Evolutionary conservation across 1,139 yeast species (phyloP).

Genomic region (Eremothecium sinecaudum): DNA sequence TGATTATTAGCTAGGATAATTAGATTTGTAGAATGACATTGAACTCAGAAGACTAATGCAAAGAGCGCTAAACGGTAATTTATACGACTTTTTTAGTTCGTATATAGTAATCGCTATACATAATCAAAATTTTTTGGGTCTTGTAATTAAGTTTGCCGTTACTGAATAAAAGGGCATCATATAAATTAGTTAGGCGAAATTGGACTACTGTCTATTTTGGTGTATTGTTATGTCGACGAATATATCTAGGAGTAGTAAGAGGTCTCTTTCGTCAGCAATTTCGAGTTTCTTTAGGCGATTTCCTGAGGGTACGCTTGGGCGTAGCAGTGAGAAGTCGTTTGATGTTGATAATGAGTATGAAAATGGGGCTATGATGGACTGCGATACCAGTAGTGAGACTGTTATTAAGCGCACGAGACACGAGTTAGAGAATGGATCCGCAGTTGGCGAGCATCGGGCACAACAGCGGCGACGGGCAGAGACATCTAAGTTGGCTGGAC

Average conservation of each 20-base stretch:
- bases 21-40: no score
- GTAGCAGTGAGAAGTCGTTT: background rate
- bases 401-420: constrained; percentile 6
- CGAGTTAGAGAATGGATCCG: background rate
- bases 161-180: background rate
- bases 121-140: background rate
- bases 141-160: background rate
- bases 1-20: no score
- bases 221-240: constrained; percentile 3
- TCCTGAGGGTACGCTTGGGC: constrained; percentile 4
- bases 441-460: constrained; percentile 5
- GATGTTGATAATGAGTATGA: background rate
- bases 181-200: background rate
- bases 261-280: constrained; percentile 24
- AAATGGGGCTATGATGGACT: background rate
- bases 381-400: constrained; percentile 9
- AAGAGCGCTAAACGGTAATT: no score
- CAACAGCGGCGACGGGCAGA: no score
- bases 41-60: no score
- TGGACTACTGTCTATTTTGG: background rate
- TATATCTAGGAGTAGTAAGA: constrained; percentile 8
- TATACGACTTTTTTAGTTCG: no score
- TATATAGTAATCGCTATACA: background rate
- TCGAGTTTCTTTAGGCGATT: constrained; percentile 17
- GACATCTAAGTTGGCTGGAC: no score